phyloP scores from a whole-genome alignment of 1,284 basidiomycete genomes.

The Ceratobasidium sp. region DNA sequence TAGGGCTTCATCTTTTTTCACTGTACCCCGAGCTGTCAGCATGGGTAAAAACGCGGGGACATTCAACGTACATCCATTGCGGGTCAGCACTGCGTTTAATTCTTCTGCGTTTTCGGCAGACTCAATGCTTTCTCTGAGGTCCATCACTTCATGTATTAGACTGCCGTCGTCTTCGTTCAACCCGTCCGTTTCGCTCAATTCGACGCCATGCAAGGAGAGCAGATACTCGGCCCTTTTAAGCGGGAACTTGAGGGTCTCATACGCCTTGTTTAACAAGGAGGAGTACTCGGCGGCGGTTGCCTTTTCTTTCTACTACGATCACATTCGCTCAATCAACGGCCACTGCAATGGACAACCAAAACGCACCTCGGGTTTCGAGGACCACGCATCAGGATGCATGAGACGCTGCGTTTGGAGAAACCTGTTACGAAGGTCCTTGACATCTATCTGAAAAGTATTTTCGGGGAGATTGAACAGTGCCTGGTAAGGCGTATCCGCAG shows the following conservation, averaged over 20 bases:
- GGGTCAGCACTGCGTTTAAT: constrained; percentile 61
- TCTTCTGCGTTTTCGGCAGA: constrained; percentile 61
- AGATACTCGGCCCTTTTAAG: constrained; percentile 74
- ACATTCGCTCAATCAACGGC: background rate
- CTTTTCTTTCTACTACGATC: constrained; percentile 59
- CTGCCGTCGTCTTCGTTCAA: constrained; percentile 76
- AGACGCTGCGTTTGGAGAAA: constrained; percentile 74
- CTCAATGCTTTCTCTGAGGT: constrained; percentile 80
- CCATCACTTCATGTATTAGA: constrained; percentile 81
- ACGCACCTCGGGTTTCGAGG: constrained; percentile 64
- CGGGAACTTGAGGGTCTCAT: constrained; percentile 70
- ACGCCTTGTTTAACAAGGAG: constrained; percentile 76
- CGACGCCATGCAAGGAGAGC: constrained; percentile 66
- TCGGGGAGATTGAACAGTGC: constrained; percentile 41
- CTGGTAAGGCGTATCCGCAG: constrained; percentile 61
- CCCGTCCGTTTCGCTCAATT: constrained; percentile 75
- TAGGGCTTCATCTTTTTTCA: constrained; percentile 60
- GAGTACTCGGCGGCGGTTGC: constrained; percentile 70
- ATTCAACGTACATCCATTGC: constrained; percentile 67
- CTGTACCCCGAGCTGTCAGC: constrained; percentile 53
- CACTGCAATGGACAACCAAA: background rate
- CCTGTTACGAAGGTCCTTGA: constrained; percentile 60
- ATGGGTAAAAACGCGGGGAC: background rate
- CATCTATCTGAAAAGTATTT: constrained; percentile 72
- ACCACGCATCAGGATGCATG: constrained; percentile 83